phyloP scores from a whole-genome alignment of 768 basidiomycete genomes.

The Polyporus arcularius region DNA sequence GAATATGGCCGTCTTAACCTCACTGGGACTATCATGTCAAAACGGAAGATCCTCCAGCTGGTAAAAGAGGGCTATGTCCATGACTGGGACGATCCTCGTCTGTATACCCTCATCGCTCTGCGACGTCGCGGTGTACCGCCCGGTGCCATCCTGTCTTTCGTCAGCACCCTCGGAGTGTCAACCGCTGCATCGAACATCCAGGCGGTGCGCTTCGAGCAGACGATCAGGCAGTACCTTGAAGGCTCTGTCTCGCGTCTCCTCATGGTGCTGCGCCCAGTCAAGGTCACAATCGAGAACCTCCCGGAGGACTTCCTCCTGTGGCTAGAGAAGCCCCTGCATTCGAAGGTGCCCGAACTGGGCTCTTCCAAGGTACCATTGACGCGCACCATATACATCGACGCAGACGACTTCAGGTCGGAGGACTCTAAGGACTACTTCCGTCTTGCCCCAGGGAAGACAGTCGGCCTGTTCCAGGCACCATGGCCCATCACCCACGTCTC shows the following conservation, averaged over 20 bases:
- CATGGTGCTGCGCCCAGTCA: conserved; percentile 89
- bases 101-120: conserved; percentile 95
- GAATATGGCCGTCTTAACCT: conserved; percentile 94
- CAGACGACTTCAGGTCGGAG: conserved; percentile 87
- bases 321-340: conserved; percentile 91
- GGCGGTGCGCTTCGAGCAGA: conserved; percentile 85
- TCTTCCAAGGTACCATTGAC: conserved; percentile 83
- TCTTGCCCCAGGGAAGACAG: conserved; percentile 95
- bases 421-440: conserved; percentile 97
- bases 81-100: conserved; percentile 97
- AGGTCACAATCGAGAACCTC: conserved; percentile 89
- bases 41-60: conserved; percentile 89
- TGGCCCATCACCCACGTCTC: conserved; percentile 92
- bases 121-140: conserved; percentile 97
- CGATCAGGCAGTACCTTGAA: conserved; percentile 88
- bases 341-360: conserved; percentile 89
- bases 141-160: conserved; percentile 90
- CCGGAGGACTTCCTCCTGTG: conserved; percentile 80
- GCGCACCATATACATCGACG: conserved; percentile 87
- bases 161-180: conserved; percentile 93
- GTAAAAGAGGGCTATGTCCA: conserved; percentile 83
- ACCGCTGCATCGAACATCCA: conserved; percentile 83
- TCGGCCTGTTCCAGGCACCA: conserved; percentile 93
- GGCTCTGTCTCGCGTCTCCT: conserved; percentile 83
- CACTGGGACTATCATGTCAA: conserved; percentile 95